Conservation (phyloP, 106 monocot species). For the Dendrobium catenatum region DNA sequence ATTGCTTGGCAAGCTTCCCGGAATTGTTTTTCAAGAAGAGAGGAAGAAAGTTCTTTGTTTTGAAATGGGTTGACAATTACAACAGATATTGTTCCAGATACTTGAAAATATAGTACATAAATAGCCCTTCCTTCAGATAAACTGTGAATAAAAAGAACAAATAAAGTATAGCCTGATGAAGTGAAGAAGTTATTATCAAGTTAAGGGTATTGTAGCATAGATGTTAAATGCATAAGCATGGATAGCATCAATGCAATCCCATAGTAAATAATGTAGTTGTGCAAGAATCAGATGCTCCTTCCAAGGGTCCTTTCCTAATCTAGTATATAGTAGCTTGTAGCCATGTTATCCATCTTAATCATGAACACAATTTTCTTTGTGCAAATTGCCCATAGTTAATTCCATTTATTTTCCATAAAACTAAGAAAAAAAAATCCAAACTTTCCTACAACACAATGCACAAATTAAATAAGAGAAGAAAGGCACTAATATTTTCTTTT, state of each 20-base stretch:
- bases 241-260: neutral
- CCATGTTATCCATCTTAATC: no score
- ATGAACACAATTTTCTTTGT: no score
- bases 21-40: conserved; percentile 84
- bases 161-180: neutral
- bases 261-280: no score
- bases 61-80: conserved; percentile 81
- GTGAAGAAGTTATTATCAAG: neutral
- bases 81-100: conserved; percentile 29
- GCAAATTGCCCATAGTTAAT: no score
- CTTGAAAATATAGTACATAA: conserved; percentile 60
- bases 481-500: no score
- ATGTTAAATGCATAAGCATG: neutral
- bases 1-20: conserved; percentile 73
- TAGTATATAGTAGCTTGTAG: no score
- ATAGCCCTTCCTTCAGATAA: conserved; percentile 76
- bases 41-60: conserved; percentile 77
- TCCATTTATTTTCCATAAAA: no score
- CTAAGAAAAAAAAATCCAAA: no score
- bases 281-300: no score
- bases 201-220: neutral
- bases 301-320: no score
- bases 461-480: no score
- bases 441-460: no score
- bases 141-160: conserved; percentile 28